Evolutionary conservation across 83 land plant genomes (phyloP), one percentile per base, ranked within the genome.

Genomic region (Thuja plicata): DNA sequence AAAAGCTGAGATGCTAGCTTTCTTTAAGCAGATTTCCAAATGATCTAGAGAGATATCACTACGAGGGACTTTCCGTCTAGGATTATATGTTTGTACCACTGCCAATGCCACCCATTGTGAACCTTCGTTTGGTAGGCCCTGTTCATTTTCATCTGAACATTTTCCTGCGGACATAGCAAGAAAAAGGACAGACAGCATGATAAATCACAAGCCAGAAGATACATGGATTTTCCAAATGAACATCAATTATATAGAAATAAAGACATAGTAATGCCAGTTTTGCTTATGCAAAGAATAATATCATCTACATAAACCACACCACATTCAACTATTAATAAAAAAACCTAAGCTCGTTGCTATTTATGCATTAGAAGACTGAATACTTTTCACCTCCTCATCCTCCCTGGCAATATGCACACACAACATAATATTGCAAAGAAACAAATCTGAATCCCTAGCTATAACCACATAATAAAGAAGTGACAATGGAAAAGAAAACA

Each of bases 21-120:
- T 97, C 77, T 92, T 86, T 45, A 97, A 57, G 89, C 99, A 96
- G 27, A 21, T 30, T 85, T 97, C 99, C 89, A 97, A 91, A 77
- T 94, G 94, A 74, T 92, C 77, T 82, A 95, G 83, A 85, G 98
- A 97, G 12, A 96, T 95, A 73, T 89, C 90, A 82, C 99, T 97
- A 30, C 99, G 95, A 34, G 98, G 96, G 32, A 95, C 92, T 91
- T 96, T 97, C 12, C 97, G 94, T 87, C 97, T 92, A 43, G 94
- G 94, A 87, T 94, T 93, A 88, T 97, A 97, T 34, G 97, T 95
- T 77, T 97, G 99, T 37, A 96, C 97, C 88, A 97, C 95, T 74
- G 96, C 98, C 85, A 97, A 88, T 73, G 95, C 98, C 21, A 96
- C 96, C 94, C 94, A 96, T 79, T 86, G 91, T 27, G 92, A 90